A percentile compares a stretch with the other conserved stretches of the same genome.
phyloP scores from a whole-genome alignment of 805 yeast species.

The Metschnikowia amazonensis region DNA sequence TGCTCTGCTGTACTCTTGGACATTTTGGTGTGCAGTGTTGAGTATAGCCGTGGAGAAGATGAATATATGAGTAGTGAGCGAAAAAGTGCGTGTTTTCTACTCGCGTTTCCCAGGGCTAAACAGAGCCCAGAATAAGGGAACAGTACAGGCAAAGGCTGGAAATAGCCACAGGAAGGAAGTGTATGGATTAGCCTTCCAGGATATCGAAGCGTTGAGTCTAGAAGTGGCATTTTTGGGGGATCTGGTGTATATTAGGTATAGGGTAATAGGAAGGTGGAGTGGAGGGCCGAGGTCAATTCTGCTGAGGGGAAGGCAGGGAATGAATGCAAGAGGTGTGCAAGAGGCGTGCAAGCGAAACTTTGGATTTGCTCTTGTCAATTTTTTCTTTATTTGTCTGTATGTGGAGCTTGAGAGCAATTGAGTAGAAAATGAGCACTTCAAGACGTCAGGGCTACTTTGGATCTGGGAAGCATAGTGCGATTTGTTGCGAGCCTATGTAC shows the following conservation, averaged over 20 bases:
- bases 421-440: neutral
- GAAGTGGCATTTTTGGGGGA: neutral
- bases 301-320: neutral
- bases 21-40: neutral
- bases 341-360: no score
- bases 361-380: neutral
- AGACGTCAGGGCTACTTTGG: neutral
- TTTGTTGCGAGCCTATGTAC: neutral
- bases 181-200: no score
- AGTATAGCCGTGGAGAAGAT: neutral
- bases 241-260: neutral
- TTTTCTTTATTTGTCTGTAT: neutral
- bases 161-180: neutral
- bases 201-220: neutral
- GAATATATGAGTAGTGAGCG: neutral
- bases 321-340: neutral
- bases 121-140: neutral
- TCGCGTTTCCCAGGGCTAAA: neutral
- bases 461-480: neutral
- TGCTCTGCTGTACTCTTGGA: neutral
- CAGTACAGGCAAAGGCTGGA: neutral
- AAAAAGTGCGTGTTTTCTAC: slow-evolving; percentile 1
- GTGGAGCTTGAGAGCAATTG: neutral
- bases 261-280: neutral
- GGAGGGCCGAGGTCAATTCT: neutral